Evolutionary conservation across 1,284 basidiomycete genomes (phyloP), one percentile per base, ranked within the genome.

Genomic region (Apiotrichum gamsii): DNA sequence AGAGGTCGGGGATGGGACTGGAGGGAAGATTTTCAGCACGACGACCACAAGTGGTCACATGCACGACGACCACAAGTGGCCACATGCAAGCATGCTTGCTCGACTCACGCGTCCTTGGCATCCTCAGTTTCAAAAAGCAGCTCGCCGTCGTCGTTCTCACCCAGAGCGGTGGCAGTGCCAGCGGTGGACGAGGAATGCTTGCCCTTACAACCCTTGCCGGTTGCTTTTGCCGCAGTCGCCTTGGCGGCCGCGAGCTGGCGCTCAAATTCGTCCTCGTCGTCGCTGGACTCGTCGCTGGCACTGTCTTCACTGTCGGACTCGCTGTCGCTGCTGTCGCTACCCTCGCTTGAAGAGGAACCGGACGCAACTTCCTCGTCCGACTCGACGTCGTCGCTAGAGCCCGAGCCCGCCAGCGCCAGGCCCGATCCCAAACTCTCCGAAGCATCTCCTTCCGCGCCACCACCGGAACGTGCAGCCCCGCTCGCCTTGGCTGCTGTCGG

Each of bases 231-330:
- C 5, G 79, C 69, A 11, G 39, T 57, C 70, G 69, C 57, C 77
- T 76, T 20, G 80, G 85, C 60, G 75, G 80, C 59, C 78, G 77
- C 23, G 13, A 88, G 72, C 0, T 87, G 71, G 10, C 78, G 79
- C 32, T 83, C 76, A 2, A 88, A 73, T 49, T 82, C 81, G 59
- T 82, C 81, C 36, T 76, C 57, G 23, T 63, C 57, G 28, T 54
- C 53, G 11, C 48, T 51, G 1, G 49, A 44, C 21, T 55, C 53
- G 8, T 54, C 51, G 5, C 39, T 36, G 18, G 39, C 43, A 13
- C 25, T 36, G 15, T 29, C 43, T n/a, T n/a, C 23, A 30, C 11
- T 32, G 4, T 43, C 43, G n/a, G 42, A 36, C 16, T 46, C 30
- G 20, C 23, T 30, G 39, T 39, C 39, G 42, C n/a, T 37, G 25